Conservation (phyloP, 768 basidiomycete species). For the Cytidiella melzeri region DNA sequence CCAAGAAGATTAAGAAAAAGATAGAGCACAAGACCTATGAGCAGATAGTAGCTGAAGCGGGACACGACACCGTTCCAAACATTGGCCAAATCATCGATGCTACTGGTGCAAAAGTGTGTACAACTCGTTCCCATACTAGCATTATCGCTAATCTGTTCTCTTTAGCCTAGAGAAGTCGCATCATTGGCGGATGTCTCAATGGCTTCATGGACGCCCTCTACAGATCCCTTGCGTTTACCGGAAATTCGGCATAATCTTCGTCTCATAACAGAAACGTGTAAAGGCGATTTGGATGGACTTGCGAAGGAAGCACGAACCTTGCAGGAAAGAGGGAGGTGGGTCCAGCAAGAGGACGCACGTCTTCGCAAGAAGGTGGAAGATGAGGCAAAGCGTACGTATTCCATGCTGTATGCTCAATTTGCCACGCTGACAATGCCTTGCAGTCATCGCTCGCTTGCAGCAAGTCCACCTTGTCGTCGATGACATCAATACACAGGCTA, state of each 20-base stretch:
- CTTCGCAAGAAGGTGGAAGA: constrained; percentile 64
- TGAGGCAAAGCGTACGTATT: constrained; percentile 66
- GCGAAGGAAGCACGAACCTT: constrained; percentile 85
- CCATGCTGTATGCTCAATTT: not conserved
- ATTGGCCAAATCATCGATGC: constrained; percentile 93
- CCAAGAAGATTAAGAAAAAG: constrained; percentile 79
- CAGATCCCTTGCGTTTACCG: constrained; percentile 84
- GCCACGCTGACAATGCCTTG: not conserved
- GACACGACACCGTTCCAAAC: constrained; percentile 48
- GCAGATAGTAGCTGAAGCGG: constrained; percentile 86
- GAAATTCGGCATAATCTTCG: constrained; percentile 96
- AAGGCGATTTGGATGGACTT: constrained; percentile 79
- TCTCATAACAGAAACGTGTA: constrained; percentile 78
- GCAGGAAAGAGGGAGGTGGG: constrained; percentile 70
- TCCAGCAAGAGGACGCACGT: constrained; percentile 62
- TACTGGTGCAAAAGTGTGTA: constrained; percentile 80
- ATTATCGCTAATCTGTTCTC: constrained; percentile 7
- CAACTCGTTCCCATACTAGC: constrained; percentile 5
- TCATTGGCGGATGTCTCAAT: constrained; percentile 74
- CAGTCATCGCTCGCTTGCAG: constrained; percentile 76
- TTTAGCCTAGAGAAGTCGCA: constrained; percentile 78
- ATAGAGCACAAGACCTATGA: constrained; percentile 97
- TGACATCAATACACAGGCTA: constrained; percentile 60
- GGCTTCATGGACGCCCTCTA: constrained; percentile 81
- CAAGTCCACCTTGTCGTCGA: constrained; percentile 70